Percentiles rank a stretch among this genome's conserved stretches.
phyloP scores from a whole-genome alignment of 1,284 basidiomycete genomes.

The Ceratobasidium sp. region DNA sequence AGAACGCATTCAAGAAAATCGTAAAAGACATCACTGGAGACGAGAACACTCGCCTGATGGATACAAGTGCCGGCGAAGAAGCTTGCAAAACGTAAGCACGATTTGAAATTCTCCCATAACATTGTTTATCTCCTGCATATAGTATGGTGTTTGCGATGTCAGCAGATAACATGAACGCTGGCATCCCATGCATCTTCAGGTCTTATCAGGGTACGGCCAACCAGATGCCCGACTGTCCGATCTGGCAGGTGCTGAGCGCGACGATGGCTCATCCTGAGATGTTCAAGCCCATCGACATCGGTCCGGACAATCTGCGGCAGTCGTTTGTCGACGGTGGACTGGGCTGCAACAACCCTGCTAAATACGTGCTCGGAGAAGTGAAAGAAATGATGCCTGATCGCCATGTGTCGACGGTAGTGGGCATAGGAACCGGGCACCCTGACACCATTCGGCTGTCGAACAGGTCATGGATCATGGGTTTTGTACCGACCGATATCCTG shows the following conservation, averaged over 20 bases:
- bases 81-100: neutral
- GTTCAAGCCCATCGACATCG: constrained; percentile 18
- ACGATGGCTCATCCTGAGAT: constrained; percentile 9
- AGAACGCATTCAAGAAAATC: neutral
- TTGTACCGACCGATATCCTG: neutral
- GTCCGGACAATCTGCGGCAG: neutral
- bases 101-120: too few species aligned
- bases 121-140: too few species aligned
- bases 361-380: constrained; percentile 4
- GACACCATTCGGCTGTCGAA: neutral
- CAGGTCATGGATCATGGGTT: neutral
- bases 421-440: neutral
- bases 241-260: constrained; percentile 11
- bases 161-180: too few species aligned
- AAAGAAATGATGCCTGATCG: neutral
- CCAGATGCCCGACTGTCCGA: neutral
- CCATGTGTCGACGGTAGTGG: neutral
- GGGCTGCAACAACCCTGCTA: constrained; percentile 6
- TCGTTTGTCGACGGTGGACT: neutral
- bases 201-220: too few species aligned
- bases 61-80: neutral
- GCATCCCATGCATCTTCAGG: too few species aligned
- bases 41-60: neutral
- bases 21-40: neutral
- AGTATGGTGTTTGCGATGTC: too few species aligned